Percentiles rank a stretch among this genome's conserved stretches.
These are phyloP conservation scores for Diplosphaera chodatii DNA, from an alignment of 139 green algal species.

Conservation along the genomic window DNA sequence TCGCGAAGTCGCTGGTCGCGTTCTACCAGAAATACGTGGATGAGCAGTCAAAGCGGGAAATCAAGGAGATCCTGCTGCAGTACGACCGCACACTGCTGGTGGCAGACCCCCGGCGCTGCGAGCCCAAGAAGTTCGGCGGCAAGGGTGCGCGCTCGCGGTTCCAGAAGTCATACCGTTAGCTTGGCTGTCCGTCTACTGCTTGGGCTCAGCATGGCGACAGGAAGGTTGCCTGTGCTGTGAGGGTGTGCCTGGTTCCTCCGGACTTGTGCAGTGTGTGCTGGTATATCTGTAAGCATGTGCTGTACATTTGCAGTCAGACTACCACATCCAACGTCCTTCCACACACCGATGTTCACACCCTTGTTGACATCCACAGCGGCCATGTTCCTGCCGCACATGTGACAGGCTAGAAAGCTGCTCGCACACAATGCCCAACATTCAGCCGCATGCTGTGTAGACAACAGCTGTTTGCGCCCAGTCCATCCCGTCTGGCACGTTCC, in stretches of 20 bases:
- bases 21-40: conserved; percentile 99
- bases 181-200: neutral
- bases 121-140: conserved; percentile 99
- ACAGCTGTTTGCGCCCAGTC: too few relatives aligned
- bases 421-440: too few relatives aligned
- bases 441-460: too few relatives aligned
- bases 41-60: conserved; percentile 94
- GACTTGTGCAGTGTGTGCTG: neutral
- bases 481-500: too few relatives aligned
- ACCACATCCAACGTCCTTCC: too few relatives aligned
- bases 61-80: conserved; percentile 93
- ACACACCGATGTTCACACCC: too few relatives aligned
- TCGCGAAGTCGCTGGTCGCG: conserved; percentile 95
- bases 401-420: too few relatives aligned
- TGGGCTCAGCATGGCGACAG: neutral
- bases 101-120: conserved; percentile 91
- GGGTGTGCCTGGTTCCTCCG: neutral
- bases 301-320: too few relatives aligned
- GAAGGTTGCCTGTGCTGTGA: neutral
- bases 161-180: conserved; percentile 99
- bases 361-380: too few relatives aligned
- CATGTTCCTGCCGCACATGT: too few relatives aligned
- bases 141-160: conserved; percentile 89
- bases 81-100: conserved; percentile 98
- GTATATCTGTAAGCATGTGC: neutral